phyloP scores from a whole-genome alignment of 345 rosid genomes.

The Hibiscus mutabilis region DNA sequence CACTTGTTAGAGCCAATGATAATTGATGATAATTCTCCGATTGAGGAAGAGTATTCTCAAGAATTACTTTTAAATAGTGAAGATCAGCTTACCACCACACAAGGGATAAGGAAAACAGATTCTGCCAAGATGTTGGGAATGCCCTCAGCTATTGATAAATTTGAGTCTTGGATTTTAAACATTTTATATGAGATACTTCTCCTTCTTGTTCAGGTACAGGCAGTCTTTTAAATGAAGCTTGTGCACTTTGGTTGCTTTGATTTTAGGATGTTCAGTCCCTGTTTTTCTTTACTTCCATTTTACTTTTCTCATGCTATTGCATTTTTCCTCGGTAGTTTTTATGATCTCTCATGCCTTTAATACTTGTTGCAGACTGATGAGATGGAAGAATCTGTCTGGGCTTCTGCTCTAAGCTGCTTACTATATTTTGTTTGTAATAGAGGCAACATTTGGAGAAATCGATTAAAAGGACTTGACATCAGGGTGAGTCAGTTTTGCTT shows the following conservation, averaged over 20 bases:
- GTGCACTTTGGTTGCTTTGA: not conserved
- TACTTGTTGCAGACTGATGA: constrained; percentile 61
- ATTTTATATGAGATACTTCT: constrained; percentile 87
- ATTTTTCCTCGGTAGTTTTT: not conserved
- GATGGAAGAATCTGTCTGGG: constrained; percentile 90
- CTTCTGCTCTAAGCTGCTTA: constrained; percentile 92
- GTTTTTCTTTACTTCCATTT: not conserved
- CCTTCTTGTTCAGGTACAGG: constrained; percentile 85
- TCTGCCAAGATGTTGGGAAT: constrained; percentile 38
- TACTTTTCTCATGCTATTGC: not conserved
- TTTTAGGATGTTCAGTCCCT: not conserved
- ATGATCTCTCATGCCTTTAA: constrained; percentile 14
- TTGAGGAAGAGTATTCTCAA: constrained; percentile 75
- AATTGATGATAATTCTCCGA: constrained; percentile 56
- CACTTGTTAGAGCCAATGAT: constrained; percentile 83
- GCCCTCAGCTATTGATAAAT: constrained; percentile 61
- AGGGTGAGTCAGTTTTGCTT: constrained; percentile 51
- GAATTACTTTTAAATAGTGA: constrained; percentile 59
- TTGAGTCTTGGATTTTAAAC: constrained; percentile 90
- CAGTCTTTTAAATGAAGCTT: not conserved
- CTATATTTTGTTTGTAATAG: constrained; percentile 91
- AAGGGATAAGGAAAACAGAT: constrained; percentile 46
- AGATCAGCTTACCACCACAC: constrained; percentile 42
- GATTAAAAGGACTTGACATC: constrained; percentile 91
- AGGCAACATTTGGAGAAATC: constrained; percentile 70